Base-by-base conservation (phyloP, 1,139 yeast species). In the Kodamaea plutei region DNA sequence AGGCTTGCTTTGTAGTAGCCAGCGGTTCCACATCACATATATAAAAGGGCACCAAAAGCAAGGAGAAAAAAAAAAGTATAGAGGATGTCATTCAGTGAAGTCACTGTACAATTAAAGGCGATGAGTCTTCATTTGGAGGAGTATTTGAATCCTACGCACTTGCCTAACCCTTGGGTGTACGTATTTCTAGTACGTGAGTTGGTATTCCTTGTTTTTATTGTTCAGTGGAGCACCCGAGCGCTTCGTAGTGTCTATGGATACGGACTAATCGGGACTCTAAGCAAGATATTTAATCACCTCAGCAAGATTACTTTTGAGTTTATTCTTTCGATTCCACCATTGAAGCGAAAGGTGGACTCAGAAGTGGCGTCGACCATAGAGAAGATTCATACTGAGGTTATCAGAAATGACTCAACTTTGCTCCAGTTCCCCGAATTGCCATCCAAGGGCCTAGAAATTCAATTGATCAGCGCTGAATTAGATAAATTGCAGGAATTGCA, bases 371-470 rank as follows among this genome's bases (percentile, higher is more conserved):
- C 62, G 25, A 73, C 76, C 0, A 53, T 73, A 7, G 49, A 38
- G 0, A 61, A 65, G 27, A 61, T 89, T 28, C 84, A 85, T 39
- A 44, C 56, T 0, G 68, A 68, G 17, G 46, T 85, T 36, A 70
- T 85, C 34, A 63, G 65, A 33, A 75, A 75, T 40, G 73, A 76
- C 37, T 58, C 61, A 0, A 46, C 49, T 0, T 54, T 79, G 28
- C 52, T 58, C 9, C 76, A 73, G 41, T 76, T 79, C 45, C 52
- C 62, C 1, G 37, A 46, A 15, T 53, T 88, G 5, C 96, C 96
- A 0, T 47, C 43, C 3, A 34, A 49, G 1, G 95, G 95, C 0
- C 50, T 84, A 38, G 26, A 67, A 1, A 56, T 61, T n/a, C 55
- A 48, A 0, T 52, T 54, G 9, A 67, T 85, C 3, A 31, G 65